A percentile compares a stretch with the other conserved stretches of the same genome.
Conservation (phyloP, 768 basidiomycete species). For the Fomitopsis serialis region DNA sequence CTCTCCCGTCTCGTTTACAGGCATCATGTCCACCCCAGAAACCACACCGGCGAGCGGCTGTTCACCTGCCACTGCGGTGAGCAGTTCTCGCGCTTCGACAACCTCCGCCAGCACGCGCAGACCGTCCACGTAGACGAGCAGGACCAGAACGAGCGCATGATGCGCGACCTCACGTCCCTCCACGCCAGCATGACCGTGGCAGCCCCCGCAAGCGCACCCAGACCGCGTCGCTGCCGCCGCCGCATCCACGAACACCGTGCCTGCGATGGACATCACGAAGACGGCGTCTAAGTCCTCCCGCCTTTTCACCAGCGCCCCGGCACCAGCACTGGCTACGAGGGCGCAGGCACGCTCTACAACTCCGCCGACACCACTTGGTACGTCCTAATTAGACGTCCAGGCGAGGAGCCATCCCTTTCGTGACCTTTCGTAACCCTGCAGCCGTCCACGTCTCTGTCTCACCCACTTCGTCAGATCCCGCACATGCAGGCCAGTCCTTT, state of each 20-base stretch:
- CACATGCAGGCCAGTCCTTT: slow-evolving; percentile 57
- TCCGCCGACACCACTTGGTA: slow-evolving; percentile 28
- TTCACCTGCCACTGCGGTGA: slow-evolving; percentile 95
- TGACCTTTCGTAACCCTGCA: slow-evolving; percentile 71
- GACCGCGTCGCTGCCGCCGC: slow-evolving; percentile 16
- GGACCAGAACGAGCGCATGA: slow-evolving; percentile 85
- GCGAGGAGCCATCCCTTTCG: slow-evolving; percentile 65
- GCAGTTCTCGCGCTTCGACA: slow-evolving; percentile 94
- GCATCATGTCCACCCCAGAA: slow-evolving; percentile 49
- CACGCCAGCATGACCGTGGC: slow-evolving; percentile 73
- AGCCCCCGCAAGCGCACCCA: slow-evolving; percentile 34
- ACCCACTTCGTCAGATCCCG: slow-evolving; percentile 20
- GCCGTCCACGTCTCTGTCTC: slow-evolving; percentile 35
- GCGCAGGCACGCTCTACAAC: slow-evolving; percentile 27
- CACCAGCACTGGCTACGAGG: slow-evolving; percentile 73
- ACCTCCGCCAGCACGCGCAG: slow-evolving; percentile 94
- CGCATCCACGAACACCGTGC: slow-evolving; percentile 10
- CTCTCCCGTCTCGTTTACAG: no score
- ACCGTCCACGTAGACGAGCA: slow-evolving; percentile 95
- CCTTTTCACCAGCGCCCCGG: slow-evolving; percentile 57
- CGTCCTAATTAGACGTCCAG: slow-evolving; percentile 32
- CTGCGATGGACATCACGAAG: slow-evolving; percentile 34
- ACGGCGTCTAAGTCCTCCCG: slow-evolving; percentile 26
- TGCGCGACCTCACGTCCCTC: slow-evolving; percentile 80
- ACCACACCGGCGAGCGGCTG: slow-evolving; percentile 96